A percentile compares a stretch with the other conserved stretches of the same genome.
Conservation (phyloP, 352 stramenopile genomes). For the Peronospora destructor region DNA sequence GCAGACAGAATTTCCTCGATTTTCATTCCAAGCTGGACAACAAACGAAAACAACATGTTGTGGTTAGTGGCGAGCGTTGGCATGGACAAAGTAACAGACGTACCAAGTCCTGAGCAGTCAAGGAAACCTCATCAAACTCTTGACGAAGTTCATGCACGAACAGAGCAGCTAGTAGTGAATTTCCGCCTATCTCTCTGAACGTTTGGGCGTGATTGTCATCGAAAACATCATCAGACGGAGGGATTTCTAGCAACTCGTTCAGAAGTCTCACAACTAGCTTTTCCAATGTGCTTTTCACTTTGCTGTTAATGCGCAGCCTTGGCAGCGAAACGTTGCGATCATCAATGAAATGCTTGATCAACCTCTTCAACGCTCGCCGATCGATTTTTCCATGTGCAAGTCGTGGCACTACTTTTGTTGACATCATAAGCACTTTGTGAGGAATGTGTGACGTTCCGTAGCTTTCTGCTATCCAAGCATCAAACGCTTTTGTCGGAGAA, state of each 20-base stretch:
- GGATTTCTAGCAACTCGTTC: conserved; percentile 11
- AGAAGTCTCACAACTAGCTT: conserved; percentile 8
- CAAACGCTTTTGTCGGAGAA: conserved; percentile 12
- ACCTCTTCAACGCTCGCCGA: conserved; percentile 6
- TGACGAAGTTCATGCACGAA: conserved; percentile 36
- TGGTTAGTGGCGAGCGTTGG: conserved; percentile 1
- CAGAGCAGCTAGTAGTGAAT: conserved; percentile 48
- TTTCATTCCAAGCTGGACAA: conserved; percentile 22
- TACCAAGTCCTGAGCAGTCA: conserved; percentile 26
- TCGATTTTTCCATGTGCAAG: conserved; percentile 46
- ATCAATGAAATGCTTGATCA: conserved; percentile 8
- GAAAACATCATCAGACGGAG: not conserved
- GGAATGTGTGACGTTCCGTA: conserved; percentile 32
- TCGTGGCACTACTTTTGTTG: conserved; percentile 14
- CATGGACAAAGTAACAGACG: conserved; percentile 4
- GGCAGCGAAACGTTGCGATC: not conserved
- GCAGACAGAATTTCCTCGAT: conserved; percentile 12
- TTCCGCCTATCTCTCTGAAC: conserved; percentile 42
- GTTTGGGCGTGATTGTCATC: conserved; percentile 10
- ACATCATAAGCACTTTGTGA: conserved; percentile 15
- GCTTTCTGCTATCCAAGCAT: conserved; percentile 26
- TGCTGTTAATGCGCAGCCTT: not conserved
- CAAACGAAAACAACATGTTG: not conserved
- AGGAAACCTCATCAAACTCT: conserved; percentile 6
- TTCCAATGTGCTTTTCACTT: not conserved